A percentile compares a stretch with the other conserved stretches of the same genome.
Evolutionary conservation across 2,329 filamentous ascomycete species (phyloP).

Genomic region (Sarocladium brachiariae): DNA sequence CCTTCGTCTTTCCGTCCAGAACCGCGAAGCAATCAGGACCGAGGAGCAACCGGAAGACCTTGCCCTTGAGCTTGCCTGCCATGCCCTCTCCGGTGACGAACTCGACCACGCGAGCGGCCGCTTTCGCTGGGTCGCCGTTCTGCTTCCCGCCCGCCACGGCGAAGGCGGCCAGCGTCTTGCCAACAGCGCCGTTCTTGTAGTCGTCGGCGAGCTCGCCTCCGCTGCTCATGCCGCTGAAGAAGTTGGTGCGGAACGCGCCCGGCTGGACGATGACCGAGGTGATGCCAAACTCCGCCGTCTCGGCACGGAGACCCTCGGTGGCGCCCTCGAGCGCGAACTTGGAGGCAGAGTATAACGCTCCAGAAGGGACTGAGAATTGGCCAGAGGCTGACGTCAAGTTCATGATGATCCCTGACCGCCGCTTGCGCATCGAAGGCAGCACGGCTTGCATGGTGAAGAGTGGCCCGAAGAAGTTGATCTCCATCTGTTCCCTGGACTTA

Average conservation of each 20-base stretch:
- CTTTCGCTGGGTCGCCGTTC: slow-evolving; percentile 32
- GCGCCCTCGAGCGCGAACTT: slow-evolving; percentile 38
- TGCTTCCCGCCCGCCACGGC: slow-evolving; percentile 25
- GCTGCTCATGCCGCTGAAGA: slow-evolving; percentile 25
- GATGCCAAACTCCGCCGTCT: slow-evolving; percentile 38
- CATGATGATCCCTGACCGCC: slow-evolving; percentile 33
- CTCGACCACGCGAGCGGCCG: slow-evolving; percentile 30
- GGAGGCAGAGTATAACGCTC: slow-evolving; percentile 36
- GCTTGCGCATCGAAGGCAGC: slow-evolving; percentile 38
- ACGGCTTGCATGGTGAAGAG: slow-evolving; percentile 40
- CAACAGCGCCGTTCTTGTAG: slow-evolving; percentile 21
- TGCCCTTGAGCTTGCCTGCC: slow-evolving; percentile 21
- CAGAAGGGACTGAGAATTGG: slow-evolving; percentile 29
- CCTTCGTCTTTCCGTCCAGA: slow-evolving; percentile 19
- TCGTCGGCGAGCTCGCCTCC: slow-evolving; percentile 16
- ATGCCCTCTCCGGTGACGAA: slow-evolving; percentile 24
- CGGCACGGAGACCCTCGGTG: slow-evolving; percentile 33
- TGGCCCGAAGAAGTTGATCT: slow-evolving; percentile 43
- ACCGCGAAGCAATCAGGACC: slow-evolving; percentile 25
- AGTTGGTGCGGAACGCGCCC: slow-evolving; percentile 43
- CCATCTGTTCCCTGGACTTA: slow-evolving; percentile 34
- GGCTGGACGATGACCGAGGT: slow-evolving; percentile 39
- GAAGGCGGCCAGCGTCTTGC: slow-evolving; percentile 19
- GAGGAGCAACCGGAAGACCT: slow-evolving; percentile 25
- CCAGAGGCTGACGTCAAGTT: slow-evolving; percentile 41